phyloP scores from a whole-genome alignment of 1,139 yeast genomes.

The Pichia sp. region DNA sequence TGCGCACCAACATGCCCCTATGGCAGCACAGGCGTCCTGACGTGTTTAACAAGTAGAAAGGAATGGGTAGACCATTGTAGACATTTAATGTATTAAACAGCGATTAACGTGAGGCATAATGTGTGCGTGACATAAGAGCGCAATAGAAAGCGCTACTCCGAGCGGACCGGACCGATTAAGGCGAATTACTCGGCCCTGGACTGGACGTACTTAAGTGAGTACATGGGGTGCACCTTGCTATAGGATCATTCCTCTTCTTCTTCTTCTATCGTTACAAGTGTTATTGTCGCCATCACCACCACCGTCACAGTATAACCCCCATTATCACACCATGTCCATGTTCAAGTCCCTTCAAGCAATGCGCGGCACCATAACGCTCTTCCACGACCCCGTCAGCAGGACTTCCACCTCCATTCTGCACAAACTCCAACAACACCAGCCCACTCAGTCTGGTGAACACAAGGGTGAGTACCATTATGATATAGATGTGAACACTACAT shows the following conservation, averaged over 20 bases:
- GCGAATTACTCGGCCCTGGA: too few relatives aligned
- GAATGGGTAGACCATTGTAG: too few relatives aligned
- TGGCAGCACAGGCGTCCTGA: conserved; percentile 54
- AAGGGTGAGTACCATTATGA: conserved; percentile 16
- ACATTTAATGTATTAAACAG: too few relatives aligned
- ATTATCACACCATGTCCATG: conserved; percentile 24
- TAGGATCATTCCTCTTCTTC: neutral
- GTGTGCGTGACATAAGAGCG: too few relatives aligned
- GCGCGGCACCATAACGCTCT: conserved; percentile 28
- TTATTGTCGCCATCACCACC: neutral
- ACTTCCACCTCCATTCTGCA: conserved; percentile 2
- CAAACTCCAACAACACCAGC: conserved; percentile 6
- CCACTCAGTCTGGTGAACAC: conserved; percentile 1
- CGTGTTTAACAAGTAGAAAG: conserved; percentile 11
- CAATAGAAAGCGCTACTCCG: too few relatives aligned
- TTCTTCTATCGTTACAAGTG: neutral
- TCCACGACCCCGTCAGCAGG: conserved; percentile 10
- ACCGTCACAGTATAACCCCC: neutral
- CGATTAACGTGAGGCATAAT: too few relatives aligned
- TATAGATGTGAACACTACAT: conserved; percentile 17
- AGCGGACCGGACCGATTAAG: too few relatives aligned
- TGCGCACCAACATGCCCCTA: conserved; percentile 67
- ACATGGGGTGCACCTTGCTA: too few relatives aligned
- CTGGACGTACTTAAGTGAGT: too few relatives aligned
- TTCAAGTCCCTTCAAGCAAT: conserved; percentile 25